Evolutionary conservation across 2,329 filamentous ascomycete species (phyloP).

Genomic region (Alternaria brassicicola): DNA sequence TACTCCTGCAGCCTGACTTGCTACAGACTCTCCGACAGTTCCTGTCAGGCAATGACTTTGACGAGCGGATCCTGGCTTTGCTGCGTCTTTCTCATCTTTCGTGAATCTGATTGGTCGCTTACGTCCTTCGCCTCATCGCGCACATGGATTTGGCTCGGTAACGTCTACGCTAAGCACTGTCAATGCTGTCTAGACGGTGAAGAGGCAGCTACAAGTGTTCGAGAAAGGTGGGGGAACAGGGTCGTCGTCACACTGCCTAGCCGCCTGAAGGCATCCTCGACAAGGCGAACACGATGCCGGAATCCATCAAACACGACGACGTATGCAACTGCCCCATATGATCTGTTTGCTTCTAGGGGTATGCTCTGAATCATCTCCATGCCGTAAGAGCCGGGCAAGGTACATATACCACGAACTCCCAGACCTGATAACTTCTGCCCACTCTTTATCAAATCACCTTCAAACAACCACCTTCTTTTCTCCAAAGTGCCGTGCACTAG

Average conservation of each 20-base stretch:
- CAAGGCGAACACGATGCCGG: slow-evolving; percentile 8
- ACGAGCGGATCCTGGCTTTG: slow-evolving; percentile 7
- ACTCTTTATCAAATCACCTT: slow-evolving; percentile 12
- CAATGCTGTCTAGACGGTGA: background rate
- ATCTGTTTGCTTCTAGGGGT: slow-evolving; percentile 17
- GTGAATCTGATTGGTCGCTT: slow-evolving; percentile 16
- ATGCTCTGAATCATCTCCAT: slow-evolving; percentile 11
- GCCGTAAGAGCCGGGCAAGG: background rate
- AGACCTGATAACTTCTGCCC: background rate
- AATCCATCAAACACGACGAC: slow-evolving; percentile 24
- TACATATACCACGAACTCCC: slow-evolving; percentile 20
- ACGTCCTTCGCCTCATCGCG: background rate
- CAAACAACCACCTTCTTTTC: slow-evolving; percentile 20
- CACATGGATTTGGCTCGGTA: slow-evolving; percentile 3
- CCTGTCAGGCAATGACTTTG: slow-evolving; percentile 28
- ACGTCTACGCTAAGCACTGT: slow-evolving; percentile 13
- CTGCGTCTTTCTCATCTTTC: background rate
- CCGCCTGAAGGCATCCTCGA: slow-evolving; percentile 18
- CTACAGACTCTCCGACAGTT: slow-evolving; percentile 25
- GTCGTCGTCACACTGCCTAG: slow-evolving; percentile 14
- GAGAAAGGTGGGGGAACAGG: slow-evolving; percentile 19
- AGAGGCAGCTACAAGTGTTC: slow-evolving; percentile 19
- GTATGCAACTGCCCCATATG: slow-evolving; percentile 5
- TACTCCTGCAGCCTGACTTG: slow-evolving; percentile 24
- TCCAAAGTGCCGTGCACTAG: slow-evolving; percentile 31